Evolutionary conservation across 192 early-diverging fungal species (phyloP).

Genomic region (Bifiguratus adelaidae): DNA sequence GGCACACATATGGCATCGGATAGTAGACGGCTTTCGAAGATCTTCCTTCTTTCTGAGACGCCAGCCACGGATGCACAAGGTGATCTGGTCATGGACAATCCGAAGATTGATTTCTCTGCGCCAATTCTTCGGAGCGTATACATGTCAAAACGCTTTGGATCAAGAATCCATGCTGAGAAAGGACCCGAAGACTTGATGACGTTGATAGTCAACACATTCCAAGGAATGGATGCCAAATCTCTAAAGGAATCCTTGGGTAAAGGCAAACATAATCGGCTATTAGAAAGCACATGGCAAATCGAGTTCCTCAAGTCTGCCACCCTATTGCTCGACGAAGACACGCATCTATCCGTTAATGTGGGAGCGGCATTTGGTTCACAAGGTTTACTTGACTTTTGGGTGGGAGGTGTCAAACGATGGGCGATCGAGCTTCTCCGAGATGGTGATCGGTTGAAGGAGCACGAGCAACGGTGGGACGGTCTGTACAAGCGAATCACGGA

Average conservation of each 20-base stretch:
- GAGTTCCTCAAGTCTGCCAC: constrained; percentile 12
- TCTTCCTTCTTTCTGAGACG: too few species aligned
- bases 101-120: too few species aligned
- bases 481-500: background rate
- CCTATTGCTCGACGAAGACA: constrained; percentile 2
- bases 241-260: background rate
- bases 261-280: constrained; percentile 4
- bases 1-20: too few species aligned
- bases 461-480: constrained; percentile 6
- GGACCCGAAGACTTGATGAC: too few species aligned
- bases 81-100: too few species aligned
- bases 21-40: too few species aligned
- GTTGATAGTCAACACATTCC: too few species aligned
- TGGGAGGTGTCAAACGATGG: constrained; percentile 12
- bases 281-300: constrained; percentile 20
- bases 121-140: too few species aligned
- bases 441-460: constrained; percentile 6
- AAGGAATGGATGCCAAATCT: too few species aligned
- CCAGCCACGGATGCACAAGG: too few species aligned
- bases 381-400: constrained; percentile 17
- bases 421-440: constrained; percentile 18
- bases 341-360: constrained; percentile 12
- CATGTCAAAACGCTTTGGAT: too few species aligned
- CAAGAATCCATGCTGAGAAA: too few species aligned
- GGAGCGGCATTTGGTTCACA: constrained; percentile 14